Conservation (phyloP, 306 rosid species). For the Inga laurina region DNA sequence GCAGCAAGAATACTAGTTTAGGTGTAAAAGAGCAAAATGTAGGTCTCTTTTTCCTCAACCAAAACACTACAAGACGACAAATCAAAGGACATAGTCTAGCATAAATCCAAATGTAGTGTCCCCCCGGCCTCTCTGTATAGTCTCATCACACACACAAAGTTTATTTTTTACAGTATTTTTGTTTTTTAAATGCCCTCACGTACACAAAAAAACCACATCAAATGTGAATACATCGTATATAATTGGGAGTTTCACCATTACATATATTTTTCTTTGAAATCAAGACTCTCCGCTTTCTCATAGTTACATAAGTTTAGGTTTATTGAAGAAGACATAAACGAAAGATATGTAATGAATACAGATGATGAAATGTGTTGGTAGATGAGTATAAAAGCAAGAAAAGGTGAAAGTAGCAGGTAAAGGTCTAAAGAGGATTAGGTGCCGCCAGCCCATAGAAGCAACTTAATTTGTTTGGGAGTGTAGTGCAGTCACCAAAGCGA, state of each 20-base stretch:
- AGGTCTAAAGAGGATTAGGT: not conserved
- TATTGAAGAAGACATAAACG: not conserved
- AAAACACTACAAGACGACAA: not conserved
- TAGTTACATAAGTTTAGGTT: too few relatives aligned
- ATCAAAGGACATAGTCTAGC: not conserved
- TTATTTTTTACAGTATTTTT: not conserved
- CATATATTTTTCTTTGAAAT: too few relatives aligned
- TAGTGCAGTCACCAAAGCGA: not conserved
- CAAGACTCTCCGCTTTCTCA: not conserved
- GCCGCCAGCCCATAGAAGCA: slow-evolving; percentile 30
- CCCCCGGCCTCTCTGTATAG: not conserved
- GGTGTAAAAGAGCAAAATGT: not conserved
- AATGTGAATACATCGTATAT: not conserved
- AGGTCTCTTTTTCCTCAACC: not conserved
- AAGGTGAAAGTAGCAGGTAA: not conserved
- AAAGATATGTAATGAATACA: not conserved
- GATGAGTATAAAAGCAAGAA: too few relatives aligned
- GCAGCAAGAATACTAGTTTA: not conserved
- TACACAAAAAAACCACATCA: not conserved
- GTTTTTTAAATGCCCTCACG: not conserved
- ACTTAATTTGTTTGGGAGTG: slow-evolving; percentile 3
- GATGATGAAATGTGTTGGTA: not conserved
- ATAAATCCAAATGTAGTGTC: not conserved
- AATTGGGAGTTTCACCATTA: too few relatives aligned
- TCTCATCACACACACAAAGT: not conserved